These are phyloP conservation scores for Solanum arcanum DNA, from an alignment of 257 asterid species.

Conservation along the genomic window DNA sequence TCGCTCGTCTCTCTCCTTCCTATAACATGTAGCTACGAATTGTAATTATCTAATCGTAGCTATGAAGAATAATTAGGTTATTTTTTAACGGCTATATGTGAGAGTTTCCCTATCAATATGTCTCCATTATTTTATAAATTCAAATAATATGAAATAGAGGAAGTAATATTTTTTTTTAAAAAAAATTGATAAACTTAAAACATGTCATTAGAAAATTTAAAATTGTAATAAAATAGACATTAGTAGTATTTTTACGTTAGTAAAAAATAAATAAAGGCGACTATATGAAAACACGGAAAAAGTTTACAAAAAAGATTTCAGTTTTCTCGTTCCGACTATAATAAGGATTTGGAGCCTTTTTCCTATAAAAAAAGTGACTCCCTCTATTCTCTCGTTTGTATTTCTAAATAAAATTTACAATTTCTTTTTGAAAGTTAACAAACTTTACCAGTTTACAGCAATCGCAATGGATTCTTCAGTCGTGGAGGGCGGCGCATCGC, in stretches of 20 bases:
- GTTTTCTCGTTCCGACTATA: neutral
- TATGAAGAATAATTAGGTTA: too few species aligned
- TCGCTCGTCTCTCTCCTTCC: too few species aligned
- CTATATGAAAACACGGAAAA: neutral
- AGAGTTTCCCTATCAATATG: too few species aligned
- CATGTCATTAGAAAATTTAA: neutral
- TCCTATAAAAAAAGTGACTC: neutral
- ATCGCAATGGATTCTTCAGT: constrained; percentile 20
- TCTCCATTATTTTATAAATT: too few species aligned
- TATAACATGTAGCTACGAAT: too few species aligned
- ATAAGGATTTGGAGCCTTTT: neutral
- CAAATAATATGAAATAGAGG: too few species aligned
- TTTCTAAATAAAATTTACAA: neutral
- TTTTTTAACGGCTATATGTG: too few species aligned
- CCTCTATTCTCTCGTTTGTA: neutral
- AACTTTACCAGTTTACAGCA: neutral
- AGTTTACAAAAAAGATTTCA: neutral
- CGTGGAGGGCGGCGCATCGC: constrained; percentile 34
- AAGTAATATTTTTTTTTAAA: too few species aligned
- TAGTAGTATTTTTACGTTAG: neutral
- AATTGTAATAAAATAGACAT: too few species aligned
- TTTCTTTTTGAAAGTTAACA: neutral
- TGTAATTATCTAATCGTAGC: too few species aligned
- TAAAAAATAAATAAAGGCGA: too few species aligned
- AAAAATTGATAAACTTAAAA: neutral